Base-by-base conservation (phyloP, 768 basidiomycete genomes). In the Phylloporus rhodoxanthus region DNA sequence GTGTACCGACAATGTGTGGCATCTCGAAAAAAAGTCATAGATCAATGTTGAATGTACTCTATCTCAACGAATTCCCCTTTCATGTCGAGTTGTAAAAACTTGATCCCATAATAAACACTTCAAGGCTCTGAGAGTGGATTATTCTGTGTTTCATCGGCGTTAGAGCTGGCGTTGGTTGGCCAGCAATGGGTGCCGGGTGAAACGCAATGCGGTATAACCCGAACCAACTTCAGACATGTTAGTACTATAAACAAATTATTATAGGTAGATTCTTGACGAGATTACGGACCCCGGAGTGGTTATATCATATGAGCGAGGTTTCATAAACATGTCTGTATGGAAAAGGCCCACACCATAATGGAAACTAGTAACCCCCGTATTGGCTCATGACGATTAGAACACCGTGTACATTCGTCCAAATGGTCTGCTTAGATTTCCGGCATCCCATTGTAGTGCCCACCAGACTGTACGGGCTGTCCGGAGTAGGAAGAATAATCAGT, bases 1-100 rank as follows among this genome's bases (percentile, higher is more conserved):
- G n/a, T n/a, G 78, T 72, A 74, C 73, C 75, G 52, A 78, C 72
- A 70, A n/a, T 15, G 23, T 5, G 26, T 26, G 26, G 8, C 13
- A 23, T 40, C 15, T 5, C 23, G 14, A 19, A 10, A 19, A 10
- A 17, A 15, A 34, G 19, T 38, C 37, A 3, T 38, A 17, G 10
- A 29, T 29, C 28, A 29, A 29, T 29, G 28, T 29, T 37, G 2
- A 37, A n/a, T 37, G 17, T 37, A 37, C 36, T n/a, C 17, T 7
- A 26, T 14, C 4, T 32, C 1, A 14, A 14, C 11, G 2, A 32
- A 32, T 28, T 28, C 10, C 9, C 9, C 3, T 28, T 10, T 28
- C 26, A 9, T 28, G 8, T 28, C 26, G 8, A 28, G 26, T 9
- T 3, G 6, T 23, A 23, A 26, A 26, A 26, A 26, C 26, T 26